A percentile compares a stretch with the other conserved stretches of the same genome.
phyloP scores from a whole-genome alignment of 495 filamentous ascomycete genomes.

The Talaromyces stipitatus region DNA sequence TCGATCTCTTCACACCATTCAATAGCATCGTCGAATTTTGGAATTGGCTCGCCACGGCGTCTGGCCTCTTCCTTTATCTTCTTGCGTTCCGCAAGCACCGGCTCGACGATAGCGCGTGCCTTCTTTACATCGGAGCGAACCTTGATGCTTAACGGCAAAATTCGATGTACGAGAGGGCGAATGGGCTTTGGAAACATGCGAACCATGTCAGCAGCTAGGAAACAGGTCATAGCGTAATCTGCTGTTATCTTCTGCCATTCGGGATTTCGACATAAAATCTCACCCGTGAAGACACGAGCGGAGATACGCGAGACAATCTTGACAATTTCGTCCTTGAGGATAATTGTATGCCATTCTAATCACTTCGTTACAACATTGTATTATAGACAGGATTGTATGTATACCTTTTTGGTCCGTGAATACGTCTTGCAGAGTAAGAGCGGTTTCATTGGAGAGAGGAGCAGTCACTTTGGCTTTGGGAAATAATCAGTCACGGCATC shows the following conservation, averaged over 20 bases:
- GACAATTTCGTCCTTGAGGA: slow-evolving; percentile 25
- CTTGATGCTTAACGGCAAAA: background rate
- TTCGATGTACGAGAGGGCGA: slow-evolving; percentile 21
- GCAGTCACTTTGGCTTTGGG: background rate
- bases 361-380: too few relatives aligned
- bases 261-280: slow-evolving; percentile 30
- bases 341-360: slow-evolving; percentile 15
- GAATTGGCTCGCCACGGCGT: background rate
- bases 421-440: background rate
- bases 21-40: slow-evolving; percentile 7
- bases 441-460: background rate
- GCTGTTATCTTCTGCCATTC: slow-evolving; percentile 31
- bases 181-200: slow-evolving; percentile 26
- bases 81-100: background rate
- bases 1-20: slow-evolving; percentile 15
- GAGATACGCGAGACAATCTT: slow-evolving; percentile 38
- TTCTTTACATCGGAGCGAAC: background rate
- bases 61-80: background rate
- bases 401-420: background rate
- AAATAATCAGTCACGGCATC: too few relatives aligned
- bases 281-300: slow-evolving; percentile 39
- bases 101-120: background rate
- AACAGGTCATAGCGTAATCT: slow-evolving; percentile 31
- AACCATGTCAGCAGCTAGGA: slow-evolving; percentile 21
- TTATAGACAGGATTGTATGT: too few relatives aligned